phyloP scores from a whole-genome alignment of 1,284 basidiomycete species.

The Ganoderma meredithae region DNA sequence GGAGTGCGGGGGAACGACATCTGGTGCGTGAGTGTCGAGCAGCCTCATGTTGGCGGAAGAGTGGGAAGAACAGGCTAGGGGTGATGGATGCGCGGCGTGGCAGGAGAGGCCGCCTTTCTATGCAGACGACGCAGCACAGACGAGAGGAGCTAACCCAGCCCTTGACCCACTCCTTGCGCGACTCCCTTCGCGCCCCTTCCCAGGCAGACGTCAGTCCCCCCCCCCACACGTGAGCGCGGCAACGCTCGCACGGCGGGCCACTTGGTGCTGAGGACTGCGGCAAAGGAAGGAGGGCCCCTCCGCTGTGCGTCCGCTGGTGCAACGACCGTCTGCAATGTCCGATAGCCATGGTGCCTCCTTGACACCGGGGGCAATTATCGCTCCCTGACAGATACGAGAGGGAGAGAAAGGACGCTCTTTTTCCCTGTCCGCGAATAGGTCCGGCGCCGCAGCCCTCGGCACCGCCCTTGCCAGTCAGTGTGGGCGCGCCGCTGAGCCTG shows the following conservation, averaged over 20 bases:
- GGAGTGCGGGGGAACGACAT: conserved; percentile 15
- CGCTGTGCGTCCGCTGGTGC: background rate
- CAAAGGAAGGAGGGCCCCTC: conserved; percentile 24
- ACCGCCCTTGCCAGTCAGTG: background rate
- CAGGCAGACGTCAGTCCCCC: conserved; percentile 6
- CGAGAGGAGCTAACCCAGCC: conserved; percentile 15
- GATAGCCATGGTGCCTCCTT: conserved; percentile 6
- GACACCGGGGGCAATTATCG: conserved; percentile 6
- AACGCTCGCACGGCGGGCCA: conserved; percentile 16
- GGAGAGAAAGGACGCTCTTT: conserved; percentile 6
- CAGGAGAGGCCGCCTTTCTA: conserved; percentile 25
- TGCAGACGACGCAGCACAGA: conserved; percentile 1
- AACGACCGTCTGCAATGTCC: background rate
- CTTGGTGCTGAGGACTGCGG: conserved; percentile 16
- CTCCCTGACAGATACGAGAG: background rate
- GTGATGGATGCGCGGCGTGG: conserved; percentile 30
- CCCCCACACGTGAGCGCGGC: conserved; percentile 16
- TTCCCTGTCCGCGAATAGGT: conserved; percentile 7
- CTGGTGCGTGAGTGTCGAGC: conserved; percentile 20
- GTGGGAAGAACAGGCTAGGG: conserved; percentile 17
- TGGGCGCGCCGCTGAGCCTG: background rate
- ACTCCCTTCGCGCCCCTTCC: background rate
- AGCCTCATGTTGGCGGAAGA: conserved; percentile 26
- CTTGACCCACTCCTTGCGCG: conserved; percentile 20
- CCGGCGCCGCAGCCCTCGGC: conserved; percentile 6